These are phyloP conservation scores for Periconia macrospinosa DNA, from an alignment of 2,329 filamentous ascomycete genomes.

Conservation along the genomic window DNA sequence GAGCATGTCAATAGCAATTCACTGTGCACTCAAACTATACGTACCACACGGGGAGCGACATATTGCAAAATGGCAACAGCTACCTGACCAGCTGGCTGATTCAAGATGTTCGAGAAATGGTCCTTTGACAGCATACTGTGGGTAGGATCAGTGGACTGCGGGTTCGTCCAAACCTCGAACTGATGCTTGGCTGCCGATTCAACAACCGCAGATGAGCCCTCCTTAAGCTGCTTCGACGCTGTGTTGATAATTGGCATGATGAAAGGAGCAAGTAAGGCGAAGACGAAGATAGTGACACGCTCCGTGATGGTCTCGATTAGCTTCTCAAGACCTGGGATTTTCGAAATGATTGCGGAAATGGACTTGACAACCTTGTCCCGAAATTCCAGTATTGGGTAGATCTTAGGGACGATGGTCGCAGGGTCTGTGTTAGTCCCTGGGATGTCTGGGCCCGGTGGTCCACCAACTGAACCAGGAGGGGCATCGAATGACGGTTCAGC, in stretches of 20 bases:
- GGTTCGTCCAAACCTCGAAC: slow-evolving; percentile 54
- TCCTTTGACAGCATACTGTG: slow-evolving; percentile 57
- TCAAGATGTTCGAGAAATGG: slow-evolving; percentile 55
- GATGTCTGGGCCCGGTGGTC: slow-evolving; percentile 55
- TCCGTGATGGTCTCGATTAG: slow-evolving; percentile 95
- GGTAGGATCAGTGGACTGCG: slow-evolving; percentile 51
- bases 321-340: slow-evolving; percentile 85
- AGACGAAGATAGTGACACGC: slow-evolving; percentile 85
- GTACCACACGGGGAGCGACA: slow-evolving; percentile 77
- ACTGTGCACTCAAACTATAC: neutral
- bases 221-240: slow-evolving; percentile 81
- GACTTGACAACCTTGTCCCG: slow-evolving; percentile 89
- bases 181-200: slow-evolving; percentile 55
- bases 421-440: slow-evolving; percentile 80
- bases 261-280: slow-evolving; percentile 89
- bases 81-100: slow-evolving; percentile 52
- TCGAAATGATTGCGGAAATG: slow-evolving; percentile 82
- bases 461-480: slow-evolving; percentile 48
- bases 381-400: slow-evolving; percentile 94
- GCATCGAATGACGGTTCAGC: slow-evolving; percentile 43
- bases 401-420: slow-evolving; percentile 58
- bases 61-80: slow-evolving; percentile 73
- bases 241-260: slow-evolving; percentile 88
- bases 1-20: too few relatives aligned
- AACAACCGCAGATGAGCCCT: slow-evolving; percentile 74